These are phyloP conservation scores for Aristolochia contorta DNA, from an alignment of 164 flowering plant genomes.

Conservation along the genomic window DNA sequence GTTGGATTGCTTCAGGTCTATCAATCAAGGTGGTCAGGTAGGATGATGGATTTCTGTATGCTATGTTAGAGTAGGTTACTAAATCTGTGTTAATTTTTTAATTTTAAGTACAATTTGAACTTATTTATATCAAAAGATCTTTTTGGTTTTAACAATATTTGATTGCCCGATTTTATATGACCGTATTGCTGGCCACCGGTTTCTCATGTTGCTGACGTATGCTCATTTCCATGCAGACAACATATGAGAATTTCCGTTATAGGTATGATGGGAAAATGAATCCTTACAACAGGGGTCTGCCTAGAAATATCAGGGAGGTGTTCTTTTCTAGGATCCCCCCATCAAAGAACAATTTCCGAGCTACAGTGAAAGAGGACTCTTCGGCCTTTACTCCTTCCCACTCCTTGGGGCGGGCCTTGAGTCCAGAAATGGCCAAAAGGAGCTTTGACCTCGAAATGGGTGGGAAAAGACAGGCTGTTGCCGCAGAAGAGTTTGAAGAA, in stretches of 20 bases:
- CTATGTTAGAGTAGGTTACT: too few relatives aligned
- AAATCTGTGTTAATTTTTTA: too few relatives aligned
- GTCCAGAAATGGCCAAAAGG: slow-evolving; percentile 39
- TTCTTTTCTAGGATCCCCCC: slow-evolving; percentile 48
- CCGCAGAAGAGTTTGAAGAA: slow-evolving; percentile 48
- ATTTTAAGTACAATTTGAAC: too few relatives aligned
- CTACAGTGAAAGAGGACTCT: slow-evolving; percentile 23
- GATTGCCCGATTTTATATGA: too few relatives aligned
- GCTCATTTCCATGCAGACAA: slow-evolving; percentile 45
- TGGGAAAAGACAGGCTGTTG: slow-evolving; percentile 42
- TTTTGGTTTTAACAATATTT: too few relatives aligned
- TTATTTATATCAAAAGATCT: too few relatives aligned
- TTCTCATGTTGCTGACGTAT: neutral
- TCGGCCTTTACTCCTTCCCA: slow-evolving; percentile 12
- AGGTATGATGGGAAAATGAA: slow-evolving; percentile 54
- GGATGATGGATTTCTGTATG: too few relatives aligned
- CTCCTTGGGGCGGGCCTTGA: slow-evolving; percentile 18
- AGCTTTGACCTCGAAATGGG: slow-evolving; percentile 50
- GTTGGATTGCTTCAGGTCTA: too few relatives aligned
- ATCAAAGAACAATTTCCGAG: slow-evolving; percentile 51
- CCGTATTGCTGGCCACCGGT: too few relatives aligned
- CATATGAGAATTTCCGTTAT: slow-evolving; percentile 74
- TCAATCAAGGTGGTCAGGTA: too few relatives aligned
- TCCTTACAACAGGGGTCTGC: slow-evolving; percentile 48
- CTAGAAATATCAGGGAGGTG: slow-evolving; percentile 34